Base-by-base conservation (phyloP, 2,329 filamentous ascomycete genomes). In the Aulographum hederae region DNA sequence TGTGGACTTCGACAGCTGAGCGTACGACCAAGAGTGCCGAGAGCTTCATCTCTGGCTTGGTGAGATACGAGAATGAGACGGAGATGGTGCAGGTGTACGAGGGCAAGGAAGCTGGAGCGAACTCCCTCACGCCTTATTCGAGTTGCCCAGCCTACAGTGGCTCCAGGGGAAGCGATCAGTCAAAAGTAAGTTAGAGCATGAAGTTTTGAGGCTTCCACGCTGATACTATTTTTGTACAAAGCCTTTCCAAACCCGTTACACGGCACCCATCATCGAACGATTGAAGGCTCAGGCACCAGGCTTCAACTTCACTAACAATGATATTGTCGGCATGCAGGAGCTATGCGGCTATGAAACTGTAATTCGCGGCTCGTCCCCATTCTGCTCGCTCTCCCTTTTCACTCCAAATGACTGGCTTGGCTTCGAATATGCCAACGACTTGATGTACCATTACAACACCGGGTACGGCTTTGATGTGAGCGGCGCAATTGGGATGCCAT, bases 321-420 rank as follows among this genome's bases (percentile, higher is more conserved):
- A 78, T 41, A 58, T 78, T 11, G 67, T 72, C 32, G 73, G 64
- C 21, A 71, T 76, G 64, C 70, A 74, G 53, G 60, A 73, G 50
- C 50, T 76, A 3, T 76, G 71, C 42, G 70, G 70, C 1, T 75
- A 76, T 43, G 71, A 76, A 47, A 67, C 65, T 0, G 70, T 74
- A 13, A 73, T 74, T 37, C 61, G 61, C 1, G 71, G 71, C 2
- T 63, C 58, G 28, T 74, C 69, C 0, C 62, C 63, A 1, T 74
- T 75, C 46, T 76, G 71, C 50, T 60, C 66, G 32, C 54, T 69
- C 0, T 57, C 63, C 12, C 56, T 73, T 10, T 75, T 76, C 43
- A 56, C 59, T 1, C 59, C 68, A 0, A 62, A 70, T 39, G 70
- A 75, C 38, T 75, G 70, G 71, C 63, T 76, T n/a, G 57, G 57